phyloP scores from a whole-genome alignment of 371 early-diverging fungal genomes.

The Mucor circinelloides region DNA sequence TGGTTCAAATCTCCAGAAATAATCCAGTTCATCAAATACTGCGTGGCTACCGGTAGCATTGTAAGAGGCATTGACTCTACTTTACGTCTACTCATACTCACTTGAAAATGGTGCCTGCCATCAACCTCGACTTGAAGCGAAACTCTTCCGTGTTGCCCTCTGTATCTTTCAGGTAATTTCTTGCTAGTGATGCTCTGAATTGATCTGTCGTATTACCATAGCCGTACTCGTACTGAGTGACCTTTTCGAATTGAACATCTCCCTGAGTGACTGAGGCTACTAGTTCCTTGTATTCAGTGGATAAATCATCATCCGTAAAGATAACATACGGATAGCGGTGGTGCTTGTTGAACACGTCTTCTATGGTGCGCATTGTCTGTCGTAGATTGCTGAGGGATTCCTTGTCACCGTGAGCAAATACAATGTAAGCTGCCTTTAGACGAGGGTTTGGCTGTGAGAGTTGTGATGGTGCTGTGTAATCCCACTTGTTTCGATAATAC shows the following conservation, averaged over 20 bases:
- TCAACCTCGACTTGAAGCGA: constrained; percentile 19
- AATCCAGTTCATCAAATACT: constrained; percentile 44
- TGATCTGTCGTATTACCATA: constrained; percentile 19
- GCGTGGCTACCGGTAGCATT: not conserved
- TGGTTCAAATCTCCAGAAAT: constrained; percentile 91
- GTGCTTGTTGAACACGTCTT: constrained; percentile 35
- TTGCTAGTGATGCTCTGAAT: constrained; percentile 12
- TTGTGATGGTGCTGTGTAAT: constrained; percentile 10
- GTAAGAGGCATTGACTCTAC: no score
- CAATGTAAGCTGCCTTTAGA: constrained; percentile 16
- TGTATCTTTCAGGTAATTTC: constrained; percentile 6
- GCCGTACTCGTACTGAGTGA: constrained; percentile 15
- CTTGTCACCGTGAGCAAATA: constrained; percentile 24
- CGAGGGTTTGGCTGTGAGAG: constrained; percentile 15
- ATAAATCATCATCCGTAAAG: constrained; percentile 29
- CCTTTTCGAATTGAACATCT: constrained; percentile 31
- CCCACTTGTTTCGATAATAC: constrained; percentile 14
- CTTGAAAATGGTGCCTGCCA: constrained; percentile 26
- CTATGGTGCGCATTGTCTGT: constrained; percentile 33
- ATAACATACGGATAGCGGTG: constrained; percentile 39
- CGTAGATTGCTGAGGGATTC: constrained; percentile 27
- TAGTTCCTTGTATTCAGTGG: constrained; percentile 25
- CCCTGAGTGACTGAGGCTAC: constrained; percentile 23
- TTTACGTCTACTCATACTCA: not conserved
- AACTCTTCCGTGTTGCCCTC: constrained; percentile 13